Evolutionary conservation across 176 grass and related monocot genomes (phyloP).

Genomic region (Bromus sterilis): DNA sequence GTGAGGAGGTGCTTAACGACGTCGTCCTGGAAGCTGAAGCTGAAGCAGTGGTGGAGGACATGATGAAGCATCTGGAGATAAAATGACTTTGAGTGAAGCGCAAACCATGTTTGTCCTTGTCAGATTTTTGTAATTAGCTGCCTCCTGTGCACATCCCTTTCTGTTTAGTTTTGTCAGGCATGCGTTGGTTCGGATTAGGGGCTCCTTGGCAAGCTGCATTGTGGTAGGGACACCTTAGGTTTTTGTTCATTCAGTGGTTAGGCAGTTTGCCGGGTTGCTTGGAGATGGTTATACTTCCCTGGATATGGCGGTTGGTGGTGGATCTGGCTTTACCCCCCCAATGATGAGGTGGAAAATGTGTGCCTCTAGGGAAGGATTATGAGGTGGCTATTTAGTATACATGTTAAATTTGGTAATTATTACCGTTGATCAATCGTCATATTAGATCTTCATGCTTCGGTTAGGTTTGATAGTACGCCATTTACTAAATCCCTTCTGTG

Average conservation of each 20-base stretch:
- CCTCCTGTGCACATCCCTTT: conserved; percentile 41
- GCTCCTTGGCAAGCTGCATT: conserved; percentile 35
- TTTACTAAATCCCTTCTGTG: neutral
- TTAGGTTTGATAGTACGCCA: neutral
- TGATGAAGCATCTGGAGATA: conserved; percentile 45
- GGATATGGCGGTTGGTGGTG: conserved; percentile 41
- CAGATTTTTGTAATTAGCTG: conserved; percentile 44
- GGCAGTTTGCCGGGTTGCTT: conserved; percentile 29
- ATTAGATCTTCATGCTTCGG: too few relatives aligned
- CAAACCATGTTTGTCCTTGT: neutral
- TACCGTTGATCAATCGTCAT: neutral
- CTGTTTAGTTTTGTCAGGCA: conserved; percentile 47
- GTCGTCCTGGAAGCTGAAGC: neutral
- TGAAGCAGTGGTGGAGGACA: conserved; percentile 26
- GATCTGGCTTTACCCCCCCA: conserved; percentile 31
- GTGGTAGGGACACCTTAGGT: conserved; percentile 45
- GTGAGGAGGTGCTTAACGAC: neutral
- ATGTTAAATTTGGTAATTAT: conserved; percentile 20
- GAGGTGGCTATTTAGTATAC: conserved; percentile 36
- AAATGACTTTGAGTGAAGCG: conserved; percentile 17
- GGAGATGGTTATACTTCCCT: conserved; percentile 49
- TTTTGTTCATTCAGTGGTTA: conserved; percentile 40
- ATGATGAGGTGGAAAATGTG: conserved; percentile 42
- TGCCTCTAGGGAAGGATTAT: conserved; percentile 56
- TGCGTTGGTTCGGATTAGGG: conserved; percentile 32